Conservation (phyloP, 371 early-diverging fungal species). For the Mucor mucedo region DNA sequence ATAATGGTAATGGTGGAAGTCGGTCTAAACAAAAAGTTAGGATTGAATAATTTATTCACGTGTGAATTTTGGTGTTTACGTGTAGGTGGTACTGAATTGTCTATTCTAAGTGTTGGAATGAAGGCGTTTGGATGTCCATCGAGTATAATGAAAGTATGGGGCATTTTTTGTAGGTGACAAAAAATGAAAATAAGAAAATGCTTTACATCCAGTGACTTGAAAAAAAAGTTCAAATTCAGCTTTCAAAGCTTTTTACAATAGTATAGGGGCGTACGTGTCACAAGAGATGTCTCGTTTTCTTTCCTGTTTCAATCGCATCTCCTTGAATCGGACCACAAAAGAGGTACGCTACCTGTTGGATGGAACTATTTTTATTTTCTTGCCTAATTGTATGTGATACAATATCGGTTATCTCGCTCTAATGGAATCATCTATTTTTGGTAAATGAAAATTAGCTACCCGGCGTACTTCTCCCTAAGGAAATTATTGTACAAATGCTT, state of each 20-base stretch:
- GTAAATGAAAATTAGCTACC: neutral
- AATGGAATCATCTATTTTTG: constrained; percentile 1
- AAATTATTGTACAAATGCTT: neutral
- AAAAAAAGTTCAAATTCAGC: constrained; percentile 4
- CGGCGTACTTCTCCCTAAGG: neutral
- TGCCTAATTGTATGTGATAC: no score
- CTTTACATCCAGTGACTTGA: neutral
- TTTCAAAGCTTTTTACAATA: neutral
- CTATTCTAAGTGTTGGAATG: constrained; percentile 1
- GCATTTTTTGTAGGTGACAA: constrained; percentile 8
- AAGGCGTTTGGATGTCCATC: constrained; percentile 33
- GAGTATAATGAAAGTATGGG: constrained; percentile 32
- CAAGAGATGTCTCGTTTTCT: neutral
- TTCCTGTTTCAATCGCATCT: neutral
- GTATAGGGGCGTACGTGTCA: no score
- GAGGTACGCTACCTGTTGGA: neutral
- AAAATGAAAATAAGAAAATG: constrained; percentile 5
- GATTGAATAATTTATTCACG: constrained; percentile 3
- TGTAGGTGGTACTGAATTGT: constrained; percentile 16
- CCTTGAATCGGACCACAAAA: neutral
- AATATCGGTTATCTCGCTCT: neutral
- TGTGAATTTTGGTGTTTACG: constrained; percentile 9
- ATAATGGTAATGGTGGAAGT: constrained; percentile 38
- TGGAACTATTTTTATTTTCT: neutral
- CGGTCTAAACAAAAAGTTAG: constrained; percentile 21